These are phyloP conservation scores for Fusarium mexicanum DNA, from an alignment of 2,329 filamentous ascomycete genomes.

Conservation along the genomic window DNA sequence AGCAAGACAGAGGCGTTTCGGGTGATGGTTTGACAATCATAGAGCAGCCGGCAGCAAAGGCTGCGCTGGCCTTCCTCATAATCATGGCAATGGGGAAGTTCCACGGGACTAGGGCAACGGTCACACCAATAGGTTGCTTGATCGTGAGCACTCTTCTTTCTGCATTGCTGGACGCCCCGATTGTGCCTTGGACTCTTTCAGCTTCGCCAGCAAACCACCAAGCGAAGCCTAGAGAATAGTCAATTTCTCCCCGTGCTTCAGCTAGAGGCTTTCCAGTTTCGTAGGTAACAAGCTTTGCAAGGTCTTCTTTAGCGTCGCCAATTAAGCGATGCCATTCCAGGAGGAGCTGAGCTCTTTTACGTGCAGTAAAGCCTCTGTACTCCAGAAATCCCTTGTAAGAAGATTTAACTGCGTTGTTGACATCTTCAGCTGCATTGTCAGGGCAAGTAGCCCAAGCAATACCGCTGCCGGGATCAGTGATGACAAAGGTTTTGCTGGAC, in stretches of 20 bases:
- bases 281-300: slow-evolving; percentile 51
- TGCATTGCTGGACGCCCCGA: slow-evolving; percentile 57
- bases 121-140: slow-evolving; percentile 59
- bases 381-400: background rate
- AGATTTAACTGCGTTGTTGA: background rate
- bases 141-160: slow-evolving; percentile 72
- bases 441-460: background rate
- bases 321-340: slow-evolving; percentile 50
- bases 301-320: slow-evolving; percentile 46
- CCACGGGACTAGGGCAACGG: slow-evolving; percentile 54
- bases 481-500: background rate
- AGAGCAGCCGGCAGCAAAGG: slow-evolving; percentile 76
- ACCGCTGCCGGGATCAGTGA: background rate
- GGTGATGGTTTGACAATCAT: slow-evolving; percentile 79
- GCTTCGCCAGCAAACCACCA: slow-evolving; percentile 67
- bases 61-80: slow-evolving; percentile 58
- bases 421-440: background rate
- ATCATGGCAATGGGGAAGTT: slow-evolving; percentile 70
- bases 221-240: slow-evolving; percentile 62
- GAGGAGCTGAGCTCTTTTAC: slow-evolving; percentile 45
- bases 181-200: slow-evolving; percentile 58
- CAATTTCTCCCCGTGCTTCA: slow-evolving; percentile 64
- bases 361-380: slow-evolving; percentile 24
- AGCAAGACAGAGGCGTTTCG: slow-evolving; percentile 77
- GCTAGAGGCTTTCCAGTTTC: slow-evolving; percentile 64